These are phyloP conservation scores for Haplosporangium sp. DNA, from an alignment of 371 early-diverging fungal species.

Conservation along the genomic window DNA sequence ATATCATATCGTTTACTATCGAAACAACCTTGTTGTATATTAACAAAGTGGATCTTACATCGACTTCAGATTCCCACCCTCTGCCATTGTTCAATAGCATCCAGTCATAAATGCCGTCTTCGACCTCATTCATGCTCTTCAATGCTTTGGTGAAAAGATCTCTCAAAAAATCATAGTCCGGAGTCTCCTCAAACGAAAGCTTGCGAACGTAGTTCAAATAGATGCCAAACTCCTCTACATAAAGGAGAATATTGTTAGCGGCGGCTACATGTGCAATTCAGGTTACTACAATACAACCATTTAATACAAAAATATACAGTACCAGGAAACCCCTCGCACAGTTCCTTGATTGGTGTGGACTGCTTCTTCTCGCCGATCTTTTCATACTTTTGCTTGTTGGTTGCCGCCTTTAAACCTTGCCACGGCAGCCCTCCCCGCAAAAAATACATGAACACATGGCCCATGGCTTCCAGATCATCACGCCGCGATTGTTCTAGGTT, in stretches of 20 bases:
- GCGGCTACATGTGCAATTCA: neutral
- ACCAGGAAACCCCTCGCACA: conserved; percentile 94
- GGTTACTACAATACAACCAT: neutral
- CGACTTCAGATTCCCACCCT: conserved; percentile 65
- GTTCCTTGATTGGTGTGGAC: conserved; percentile 88
- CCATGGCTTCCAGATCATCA: conserved; percentile 99
- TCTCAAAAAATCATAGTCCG: conserved; percentile 93
- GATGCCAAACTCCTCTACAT: conserved; percentile 86
- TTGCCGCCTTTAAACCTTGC: conserved; percentile 99
- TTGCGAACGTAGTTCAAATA: conserved; percentile 95
- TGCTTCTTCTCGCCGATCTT: conserved; percentile 99
- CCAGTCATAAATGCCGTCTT: conserved; percentile 98
- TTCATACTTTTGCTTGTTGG: conserved; percentile 99
- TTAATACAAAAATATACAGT: neutral
- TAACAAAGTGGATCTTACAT: conserved; percentile 36
- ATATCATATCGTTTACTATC: too few species aligned
- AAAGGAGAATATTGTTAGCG: conserved; percentile 1
- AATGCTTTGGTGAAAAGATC: conserved; percentile 90
- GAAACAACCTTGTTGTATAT: neutral
- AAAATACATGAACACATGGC: conserved; percentile 99
- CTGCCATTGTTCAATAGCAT: conserved; percentile 77
- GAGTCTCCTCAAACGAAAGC: conserved; percentile 96
- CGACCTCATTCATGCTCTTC: conserved; percentile 76
- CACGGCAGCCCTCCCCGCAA: conserved; percentile 98
- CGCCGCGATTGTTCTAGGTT: conserved; percentile 71